A percentile compares a stretch with the other conserved stretches of the same genome.
These are phyloP conservation scores for Cydonia oblonga DNA, from an alignment of 331 rosid species.

Conservation along the genomic window DNA sequence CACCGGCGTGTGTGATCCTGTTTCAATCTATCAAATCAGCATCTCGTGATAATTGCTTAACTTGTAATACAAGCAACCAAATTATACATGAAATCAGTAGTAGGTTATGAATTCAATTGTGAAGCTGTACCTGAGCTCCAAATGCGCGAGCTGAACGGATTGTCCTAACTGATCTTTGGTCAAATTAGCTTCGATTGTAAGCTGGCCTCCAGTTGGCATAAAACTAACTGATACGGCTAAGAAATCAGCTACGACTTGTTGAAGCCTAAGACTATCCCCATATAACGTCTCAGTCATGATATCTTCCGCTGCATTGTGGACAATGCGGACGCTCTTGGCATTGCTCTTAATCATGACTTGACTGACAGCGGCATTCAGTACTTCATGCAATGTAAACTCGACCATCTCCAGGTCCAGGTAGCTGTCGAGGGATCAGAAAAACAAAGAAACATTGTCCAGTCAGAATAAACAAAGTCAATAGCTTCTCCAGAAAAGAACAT, in stretches of 20 bases:
- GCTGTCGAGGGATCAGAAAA: constrained; percentile 27
- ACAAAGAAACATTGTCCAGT: background rate
- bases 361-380: constrained; percentile 59
- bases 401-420: constrained; percentile 86
- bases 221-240: constrained; percentile 44
- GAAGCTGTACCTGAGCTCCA: constrained; percentile 62
- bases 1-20: constrained; percentile 70
- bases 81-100: background rate
- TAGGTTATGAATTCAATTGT: background rate
- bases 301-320: constrained; percentile 50
- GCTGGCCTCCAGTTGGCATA: constrained; percentile 55
- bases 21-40: constrained; percentile 8
- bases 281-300: constrained; percentile 48
- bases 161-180: constrained; percentile 67
- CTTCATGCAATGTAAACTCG: constrained; percentile 67
- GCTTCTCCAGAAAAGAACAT: background rate
- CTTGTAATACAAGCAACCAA: background rate
- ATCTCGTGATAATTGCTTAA: background rate
- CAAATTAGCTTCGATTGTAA: constrained; percentile 44
- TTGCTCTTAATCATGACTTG: constrained; percentile 65
- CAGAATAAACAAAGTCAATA: background rate
- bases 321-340: constrained; percentile 42
- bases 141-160: constrained; percentile 73
- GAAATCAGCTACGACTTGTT: constrained; percentile 87
- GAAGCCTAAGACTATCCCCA: constrained; percentile 83